Evolutionary conservation across 805 yeast species (phyloP).

Genomic region (Komagataella kurtzmanii): DNA sequence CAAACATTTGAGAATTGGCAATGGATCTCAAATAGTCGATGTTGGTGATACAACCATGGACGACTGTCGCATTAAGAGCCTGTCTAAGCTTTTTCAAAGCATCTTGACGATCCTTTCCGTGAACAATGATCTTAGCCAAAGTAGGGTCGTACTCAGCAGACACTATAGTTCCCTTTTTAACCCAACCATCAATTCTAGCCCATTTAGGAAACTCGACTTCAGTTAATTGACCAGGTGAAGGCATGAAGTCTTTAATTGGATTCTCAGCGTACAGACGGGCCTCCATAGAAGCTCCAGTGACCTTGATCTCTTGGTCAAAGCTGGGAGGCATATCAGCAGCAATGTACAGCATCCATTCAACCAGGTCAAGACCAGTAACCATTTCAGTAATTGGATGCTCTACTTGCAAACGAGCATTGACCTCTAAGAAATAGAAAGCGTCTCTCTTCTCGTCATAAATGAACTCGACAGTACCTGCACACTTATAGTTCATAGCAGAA

Average conservation of each 20-base stretch:
- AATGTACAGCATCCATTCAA: constrained; percentile 91
- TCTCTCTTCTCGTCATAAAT: constrained; percentile 80
- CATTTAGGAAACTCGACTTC: constrained; percentile 76
- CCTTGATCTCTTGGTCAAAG: constrained; percentile 41
- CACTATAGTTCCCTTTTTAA: constrained; percentile 70
- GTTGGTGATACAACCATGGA: constrained; percentile 82
- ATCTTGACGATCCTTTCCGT: constrained; percentile 79
- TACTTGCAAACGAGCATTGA: constrained; percentile 91
- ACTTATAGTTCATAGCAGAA: constrained; percentile 72
- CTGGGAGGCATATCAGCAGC: constrained; percentile 87
- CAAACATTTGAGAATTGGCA: constrained; percentile 76
- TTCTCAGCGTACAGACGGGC: constrained; percentile 95
- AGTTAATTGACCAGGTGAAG: constrained; percentile 90
- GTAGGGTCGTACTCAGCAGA: constrained; percentile 96
- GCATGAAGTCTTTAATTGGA: constrained; percentile 89
- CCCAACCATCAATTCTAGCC: constrained; percentile 96
- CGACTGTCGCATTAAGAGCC: constrained; percentile 78
- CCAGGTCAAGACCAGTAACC: constrained; percentile 90
- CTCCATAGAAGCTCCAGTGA: constrained; percentile 89
- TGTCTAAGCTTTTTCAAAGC: constrained; percentile 64
- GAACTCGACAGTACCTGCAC: constrained; percentile 97
- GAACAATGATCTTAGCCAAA: constrained; percentile 90
- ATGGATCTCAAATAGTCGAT: constrained; percentile 80
- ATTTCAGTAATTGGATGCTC: constrained; percentile 96
- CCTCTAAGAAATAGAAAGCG: constrained; percentile 90